These are phyloP conservation scores for Fonsecaea pedrosoi DNA, from an alignment of 2,329 filamentous ascomycete species.

Conservation along the genomic window DNA sequence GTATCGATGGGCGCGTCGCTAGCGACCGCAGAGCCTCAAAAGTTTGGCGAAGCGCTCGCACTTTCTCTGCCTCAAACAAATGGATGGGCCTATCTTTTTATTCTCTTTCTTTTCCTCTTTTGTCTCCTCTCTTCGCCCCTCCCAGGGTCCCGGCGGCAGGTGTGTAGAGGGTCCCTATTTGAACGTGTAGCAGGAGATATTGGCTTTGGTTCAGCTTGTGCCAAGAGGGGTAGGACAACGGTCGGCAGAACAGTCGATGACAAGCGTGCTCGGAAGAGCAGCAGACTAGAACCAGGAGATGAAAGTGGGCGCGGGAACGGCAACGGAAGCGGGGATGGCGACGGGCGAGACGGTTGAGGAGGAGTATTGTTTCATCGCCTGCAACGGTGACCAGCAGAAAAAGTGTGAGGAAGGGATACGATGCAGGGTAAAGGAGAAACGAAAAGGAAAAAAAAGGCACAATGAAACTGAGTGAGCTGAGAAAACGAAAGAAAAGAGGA, in stretches of 20 bases:
- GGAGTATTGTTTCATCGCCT: slow-evolving; percentile 37
- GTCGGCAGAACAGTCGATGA: slow-evolving; percentile 21
- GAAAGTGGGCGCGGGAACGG: slow-evolving; percentile 28
- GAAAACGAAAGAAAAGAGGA: slow-evolving; percentile 29
- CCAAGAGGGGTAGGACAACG: slow-evolving; percentile 36
- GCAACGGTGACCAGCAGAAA: slow-evolving; percentile 30
- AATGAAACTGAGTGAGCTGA: slow-evolving; percentile 24
- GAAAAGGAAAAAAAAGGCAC: slow-evolving; percentile 9
- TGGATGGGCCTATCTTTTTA: slow-evolving; percentile 6
- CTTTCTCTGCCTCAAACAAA: slow-evolving; percentile 33
- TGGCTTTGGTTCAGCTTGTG: slow-evolving; percentile 5
- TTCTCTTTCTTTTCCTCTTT: slow-evolving; percentile 11
- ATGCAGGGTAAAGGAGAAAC: slow-evolving; percentile 21
- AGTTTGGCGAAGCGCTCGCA: slow-evolving; percentile 36
- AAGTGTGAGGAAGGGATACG: slow-evolving; percentile 30
- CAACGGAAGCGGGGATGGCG: slow-evolving; percentile 25
- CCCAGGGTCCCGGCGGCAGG: slow-evolving; percentile 11
- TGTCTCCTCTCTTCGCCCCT: slow-evolving; percentile 3
- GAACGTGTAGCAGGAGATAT: slow-evolving; percentile 13
- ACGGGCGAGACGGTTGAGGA: slow-evolving; percentile 26
- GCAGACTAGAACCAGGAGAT: slow-evolving; percentile 33
- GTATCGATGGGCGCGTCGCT: slow-evolving; percentile 32
- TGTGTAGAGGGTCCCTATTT: slow-evolving; percentile 12
- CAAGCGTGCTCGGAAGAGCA: slow-evolving; percentile 7
- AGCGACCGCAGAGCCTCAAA: slow-evolving; percentile 32